These are phyloP conservation scores for Fusarium keratoplasticum DNA, from an alignment of 2,329 filamentous ascomycete genomes.

Conservation along the genomic window DNA sequence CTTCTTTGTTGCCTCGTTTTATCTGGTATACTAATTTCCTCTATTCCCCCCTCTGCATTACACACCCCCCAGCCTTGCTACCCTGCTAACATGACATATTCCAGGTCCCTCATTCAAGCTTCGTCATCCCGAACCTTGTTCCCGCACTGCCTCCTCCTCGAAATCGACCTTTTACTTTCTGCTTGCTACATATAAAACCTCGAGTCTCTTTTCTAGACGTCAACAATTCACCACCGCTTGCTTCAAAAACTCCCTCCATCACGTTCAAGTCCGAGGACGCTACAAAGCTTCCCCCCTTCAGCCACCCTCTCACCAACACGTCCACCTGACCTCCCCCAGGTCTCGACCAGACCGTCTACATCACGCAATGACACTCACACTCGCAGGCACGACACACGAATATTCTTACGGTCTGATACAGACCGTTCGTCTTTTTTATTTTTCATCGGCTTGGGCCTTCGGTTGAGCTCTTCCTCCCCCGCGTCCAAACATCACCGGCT, in stretches of 20 bases:
- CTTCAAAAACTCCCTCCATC: background rate
- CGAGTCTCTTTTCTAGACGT: background rate
- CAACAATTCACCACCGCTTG: background rate
- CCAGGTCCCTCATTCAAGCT: slow-evolving; percentile 31
- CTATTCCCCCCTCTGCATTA: background rate
- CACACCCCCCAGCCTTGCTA: background rate
- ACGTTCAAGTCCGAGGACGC: background rate
- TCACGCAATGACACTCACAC: background rate
- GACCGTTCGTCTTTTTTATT: slow-evolving; percentile 38
- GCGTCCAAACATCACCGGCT: slow-evolving; percentile 44
- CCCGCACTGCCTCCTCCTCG: slow-evolving; percentile 3
- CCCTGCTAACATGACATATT: slow-evolving; percentile 32
- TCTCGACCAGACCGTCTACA: background rate
- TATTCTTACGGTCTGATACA: slow-evolving; percentile 25
- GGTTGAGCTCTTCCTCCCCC: slow-evolving; percentile 40
- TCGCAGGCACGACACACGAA: background rate
- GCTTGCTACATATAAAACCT: background rate
- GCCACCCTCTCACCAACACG: slow-evolving; percentile 16
- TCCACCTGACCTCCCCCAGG: slow-evolving; percentile 21
- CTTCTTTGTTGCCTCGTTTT: background rate
- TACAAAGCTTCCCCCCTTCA: slow-evolving; percentile 35
- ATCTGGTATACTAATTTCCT: background rate
- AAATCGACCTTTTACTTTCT: background rate
- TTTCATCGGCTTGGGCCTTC: slow-evolving; percentile 41
- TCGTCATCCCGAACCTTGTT: slow-evolving; percentile 19